phyloP scores from a whole-genome alignment of 305 asterid genomes.

The Fraxinus sp. region DNA sequence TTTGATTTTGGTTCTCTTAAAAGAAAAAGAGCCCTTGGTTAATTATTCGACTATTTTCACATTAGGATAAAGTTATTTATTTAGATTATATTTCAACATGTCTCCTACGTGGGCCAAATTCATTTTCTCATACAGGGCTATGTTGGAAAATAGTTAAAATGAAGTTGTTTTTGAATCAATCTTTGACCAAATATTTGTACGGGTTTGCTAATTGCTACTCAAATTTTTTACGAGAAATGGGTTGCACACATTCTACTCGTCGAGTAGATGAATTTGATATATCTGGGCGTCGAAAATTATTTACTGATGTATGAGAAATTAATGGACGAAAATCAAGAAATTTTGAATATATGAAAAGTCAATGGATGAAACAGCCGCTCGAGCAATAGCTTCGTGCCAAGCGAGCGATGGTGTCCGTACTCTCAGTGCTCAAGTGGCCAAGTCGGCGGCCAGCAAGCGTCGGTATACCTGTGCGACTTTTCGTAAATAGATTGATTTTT shows the following conservation, averaged over 20 bases:
- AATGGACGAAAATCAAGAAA: background rate
- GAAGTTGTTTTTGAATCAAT: background rate
- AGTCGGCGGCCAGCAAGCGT: background rate
- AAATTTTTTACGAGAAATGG: background rate
- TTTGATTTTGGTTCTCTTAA: background rate
- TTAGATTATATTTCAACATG: background rate
- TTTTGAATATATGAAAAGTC: background rate
- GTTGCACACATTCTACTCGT: background rate
- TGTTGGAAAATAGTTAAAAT: background rate
- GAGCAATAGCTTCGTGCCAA: background rate
- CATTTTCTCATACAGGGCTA: background rate
- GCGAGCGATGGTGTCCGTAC: background rate
- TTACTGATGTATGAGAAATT: background rate
- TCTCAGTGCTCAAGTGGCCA: background rate
- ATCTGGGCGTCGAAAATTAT: background rate
- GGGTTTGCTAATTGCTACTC: background rate
- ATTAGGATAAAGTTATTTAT: background rate
- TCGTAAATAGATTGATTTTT: background rate
- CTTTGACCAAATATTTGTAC: background rate
- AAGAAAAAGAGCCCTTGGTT: background rate
- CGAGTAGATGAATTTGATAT: background rate
- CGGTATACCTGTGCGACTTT: background rate
- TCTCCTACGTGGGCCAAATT: background rate
- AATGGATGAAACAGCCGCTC: background rate
- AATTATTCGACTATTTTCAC: background rate